Conservation (phyloP, 805 yeast genomes). For the Candida maltosa region DNA sequence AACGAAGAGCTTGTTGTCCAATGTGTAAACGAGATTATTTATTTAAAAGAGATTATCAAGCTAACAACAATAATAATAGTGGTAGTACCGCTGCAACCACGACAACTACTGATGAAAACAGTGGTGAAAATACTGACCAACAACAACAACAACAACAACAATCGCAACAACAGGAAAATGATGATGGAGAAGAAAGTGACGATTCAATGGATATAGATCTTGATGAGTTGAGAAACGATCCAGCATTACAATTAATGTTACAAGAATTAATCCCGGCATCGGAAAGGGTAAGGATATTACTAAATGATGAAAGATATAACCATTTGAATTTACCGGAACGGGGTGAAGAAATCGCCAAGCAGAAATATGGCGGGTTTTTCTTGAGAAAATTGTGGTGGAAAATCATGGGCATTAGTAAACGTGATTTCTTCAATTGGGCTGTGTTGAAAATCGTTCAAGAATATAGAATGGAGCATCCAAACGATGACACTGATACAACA, state of each 20-base stretch:
- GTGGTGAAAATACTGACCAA: no score
- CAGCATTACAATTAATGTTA: slow-evolving; percentile 32
- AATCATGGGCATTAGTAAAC: slow-evolving; percentile 50
- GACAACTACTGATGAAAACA: slow-evolving; percentile 4
- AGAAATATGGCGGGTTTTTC: slow-evolving; percentile 29
- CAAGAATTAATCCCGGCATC: slow-evolving; percentile 39
- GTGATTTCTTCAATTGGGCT: slow-evolving; percentile 51
- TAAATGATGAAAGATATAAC: slow-evolving; percentile 26
- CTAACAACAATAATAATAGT: slow-evolving; percentile 3
- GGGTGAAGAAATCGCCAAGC: slow-evolving; percentile 39
- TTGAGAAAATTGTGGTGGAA: slow-evolving; percentile 49
- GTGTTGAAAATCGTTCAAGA: slow-evolving; percentile 24
- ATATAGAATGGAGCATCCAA: slow-evolving; percentile 11
- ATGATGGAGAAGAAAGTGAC: slow-evolving; percentile 11
- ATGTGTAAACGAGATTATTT: slow-evolving; percentile 70
- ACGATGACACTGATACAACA: background rate
- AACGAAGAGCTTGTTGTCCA: slow-evolving; percentile 78
- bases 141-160: slow-evolving; percentile 3
- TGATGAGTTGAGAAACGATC: slow-evolving; percentile 34
- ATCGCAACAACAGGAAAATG: slow-evolving; percentile 15
- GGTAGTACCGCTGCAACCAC: background rate
- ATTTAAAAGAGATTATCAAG: slow-evolving; percentile 9
- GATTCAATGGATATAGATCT: slow-evolving; percentile 18
- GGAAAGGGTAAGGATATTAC: slow-evolving; percentile 41
- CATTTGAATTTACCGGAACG: slow-evolving; percentile 41